Base-by-base conservation (phyloP, 768 basidiomycete species). In the Termitomyces heimii region DNA sequence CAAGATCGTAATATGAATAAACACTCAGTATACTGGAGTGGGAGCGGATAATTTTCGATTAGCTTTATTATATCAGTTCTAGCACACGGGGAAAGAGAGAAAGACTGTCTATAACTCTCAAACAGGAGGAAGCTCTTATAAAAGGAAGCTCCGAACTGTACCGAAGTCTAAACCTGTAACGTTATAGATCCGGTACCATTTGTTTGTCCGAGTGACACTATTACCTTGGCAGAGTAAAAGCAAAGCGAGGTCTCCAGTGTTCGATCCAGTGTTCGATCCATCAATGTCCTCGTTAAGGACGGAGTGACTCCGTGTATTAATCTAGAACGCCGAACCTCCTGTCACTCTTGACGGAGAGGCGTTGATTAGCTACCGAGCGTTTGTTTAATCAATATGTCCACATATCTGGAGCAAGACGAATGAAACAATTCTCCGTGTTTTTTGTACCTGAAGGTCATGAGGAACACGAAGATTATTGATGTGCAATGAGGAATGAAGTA, bases 371-470 rank as follows among this genome's bases (percentile, higher is more conserved):
- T 40, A 40, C n/a, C n/a, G 6, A 7, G 16, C 18, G 14, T 37
- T 37, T n/a, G n/a, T n/a, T n/a, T n/a, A 5, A 39, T 40, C 6
- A 35, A 3, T 3, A 43, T 13, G 42, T 13, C 4, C 29, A 14
- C 13, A 22, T 20, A 12, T 59, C 22, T 70, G 72, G 18, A 75
- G 68, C 70, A 40, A 1, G 71, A 71, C 10, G 71, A 50, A 71
- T 68, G 59, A 73, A 73, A 43, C 71, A 68, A 10, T 66, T 61
- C 58, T 72, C 67, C 71, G 73, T 73, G 55, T 76, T 71, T 54
- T 68, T 71, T 1, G 61, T 42, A 16, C 70, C 73, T 72, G 53
- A 2, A 43, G 20, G 4, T 3, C 53, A 26, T 34, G 34, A 16
- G 20, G 16, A 18, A 42, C 18, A 32, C 14, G 34, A 47, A 24